Evolutionary conservation across 345 rosid species (phyloP), one percentile per base, ranked within the genome.

Genomic region (Nasturtium officinale): DNA sequence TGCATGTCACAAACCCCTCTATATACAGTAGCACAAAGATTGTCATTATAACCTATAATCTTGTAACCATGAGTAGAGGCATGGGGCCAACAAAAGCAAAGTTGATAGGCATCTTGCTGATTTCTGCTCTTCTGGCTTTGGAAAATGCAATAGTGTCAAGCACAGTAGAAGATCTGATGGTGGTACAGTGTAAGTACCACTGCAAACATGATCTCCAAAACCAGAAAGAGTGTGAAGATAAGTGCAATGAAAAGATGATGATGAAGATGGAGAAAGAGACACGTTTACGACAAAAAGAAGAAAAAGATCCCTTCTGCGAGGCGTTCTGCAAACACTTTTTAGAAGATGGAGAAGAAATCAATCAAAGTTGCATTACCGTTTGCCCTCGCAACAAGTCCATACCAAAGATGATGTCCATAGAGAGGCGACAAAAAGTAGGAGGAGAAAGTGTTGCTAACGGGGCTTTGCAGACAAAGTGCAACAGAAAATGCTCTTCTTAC

Each of bases 1-100:
- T 65, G 70, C 59, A 65, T 65, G 70, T 51, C 59, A 35, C 59
- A n/a, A 51, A 45, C 54, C 10, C 10, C 16, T 45, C 60, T 20
- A 20, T 50, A 32, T 65, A 29, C 30, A 29, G 30, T 29, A 32
- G 20, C 23, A n/a, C 16, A 23, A 66, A 35, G 23, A 51, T 37
- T 35, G 4, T 51, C 32, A 66, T 47, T 16, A 50, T 33, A 12
- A 50, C 13, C 38, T 26, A 10, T 29, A 7, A 30, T 46, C 18
- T 64, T 30, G 3, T 12, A 18, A 32, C 58, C 46, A 50, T 20
- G 58, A 48, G 46, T 65, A 21, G 42, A 28, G n/a, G 26, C 54
- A 45, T 17, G 68, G 26, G 12, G 11, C 17, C 47, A 51, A 51
- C 48, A 35, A 51, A 35, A 5, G 48, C 25, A 52, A 23, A 23